Conservation (phyloP, 768 basidiomycete species). For the Psilocybe azurescens region DNA sequence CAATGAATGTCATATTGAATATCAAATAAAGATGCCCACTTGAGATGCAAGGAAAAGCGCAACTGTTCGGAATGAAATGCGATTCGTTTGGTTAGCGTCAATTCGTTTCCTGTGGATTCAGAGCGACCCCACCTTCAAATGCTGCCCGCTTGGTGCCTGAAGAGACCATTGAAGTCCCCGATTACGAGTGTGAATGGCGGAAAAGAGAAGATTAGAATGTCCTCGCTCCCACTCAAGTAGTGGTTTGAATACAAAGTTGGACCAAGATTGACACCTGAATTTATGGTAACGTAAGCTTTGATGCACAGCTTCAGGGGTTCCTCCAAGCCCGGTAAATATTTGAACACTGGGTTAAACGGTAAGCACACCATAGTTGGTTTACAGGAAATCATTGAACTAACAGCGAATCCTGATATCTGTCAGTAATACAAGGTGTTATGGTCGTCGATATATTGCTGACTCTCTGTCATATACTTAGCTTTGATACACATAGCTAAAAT, state of each 20-base stretch:
- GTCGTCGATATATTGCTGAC: no score
- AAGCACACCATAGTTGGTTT: no score
- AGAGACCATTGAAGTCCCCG: conserved; percentile 33
- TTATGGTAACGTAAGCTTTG: not conserved
- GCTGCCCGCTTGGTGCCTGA: conserved; percentile 46
- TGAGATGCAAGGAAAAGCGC: conserved; percentile 57
- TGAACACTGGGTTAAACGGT: no score
- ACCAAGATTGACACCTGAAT: not conserved
- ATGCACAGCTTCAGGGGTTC: not conserved
- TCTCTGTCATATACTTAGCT: no score
- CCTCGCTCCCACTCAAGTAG: not conserved
- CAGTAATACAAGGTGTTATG: no score
- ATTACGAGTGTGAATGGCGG: not conserved
- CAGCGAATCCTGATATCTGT: no score
- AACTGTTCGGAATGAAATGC: conserved; percentile 36
- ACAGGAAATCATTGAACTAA: no score
- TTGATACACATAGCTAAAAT: no score
- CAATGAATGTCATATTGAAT: conserved; percentile 17
- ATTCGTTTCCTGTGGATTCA: conserved; percentile 3
- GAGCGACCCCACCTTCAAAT: conserved; percentile 43
- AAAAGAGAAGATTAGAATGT: not conserved
- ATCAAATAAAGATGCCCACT: conserved; percentile 37
- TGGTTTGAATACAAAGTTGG: not conserved
- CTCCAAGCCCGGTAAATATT: no score
- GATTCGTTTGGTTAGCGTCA: not conserved